A percentile compares a stretch with the other conserved stretches of the same genome.
Conservation (phyloP, 2,329 filamentous ascomycete species). For the Talaromyces rugulosus region DNA sequence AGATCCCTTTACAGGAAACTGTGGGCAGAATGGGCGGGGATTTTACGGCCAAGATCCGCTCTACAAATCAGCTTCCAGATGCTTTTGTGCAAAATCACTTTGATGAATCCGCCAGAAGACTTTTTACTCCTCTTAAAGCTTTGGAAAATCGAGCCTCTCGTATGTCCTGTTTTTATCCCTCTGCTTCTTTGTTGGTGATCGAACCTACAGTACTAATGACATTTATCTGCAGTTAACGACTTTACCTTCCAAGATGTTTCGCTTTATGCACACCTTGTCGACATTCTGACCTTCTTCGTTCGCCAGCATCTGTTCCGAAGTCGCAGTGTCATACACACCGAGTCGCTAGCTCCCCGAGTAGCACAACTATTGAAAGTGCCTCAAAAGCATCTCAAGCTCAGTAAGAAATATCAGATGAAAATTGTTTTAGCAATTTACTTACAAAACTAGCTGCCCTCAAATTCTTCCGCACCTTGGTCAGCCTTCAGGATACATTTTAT, state of each 20-base stretch:
- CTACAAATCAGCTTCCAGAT: conserved; percentile 71
- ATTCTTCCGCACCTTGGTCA: conserved; percentile 84
- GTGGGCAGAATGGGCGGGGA: conserved; percentile 64
- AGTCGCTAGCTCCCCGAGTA: conserved; percentile 73
- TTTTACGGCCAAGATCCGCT: conserved; percentile 60
- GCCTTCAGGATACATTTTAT: conserved; percentile 87
- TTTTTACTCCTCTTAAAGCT: conserved; percentile 83
- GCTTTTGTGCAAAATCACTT: conserved; percentile 86
- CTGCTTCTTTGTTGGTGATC: neutral
- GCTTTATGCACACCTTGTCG: conserved; percentile 86
- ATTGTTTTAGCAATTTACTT: neutral
- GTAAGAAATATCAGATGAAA: conserved; percentile 47
- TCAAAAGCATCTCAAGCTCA: conserved; percentile 89
- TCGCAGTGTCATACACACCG: conserved; percentile 79
- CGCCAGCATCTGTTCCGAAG: conserved; percentile 81
- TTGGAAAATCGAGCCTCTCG: conserved; percentile 61
- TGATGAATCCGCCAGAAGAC: conserved; percentile 73
- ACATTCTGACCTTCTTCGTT: conserved; percentile 91
- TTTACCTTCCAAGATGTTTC: conserved; percentile 80
- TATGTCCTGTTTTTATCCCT: conserved; percentile 30
- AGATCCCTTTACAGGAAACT: conserved; percentile 55
- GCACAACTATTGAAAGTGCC: conserved; percentile 75
- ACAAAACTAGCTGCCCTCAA: conserved; percentile 69
- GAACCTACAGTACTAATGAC: conserved; percentile 10
- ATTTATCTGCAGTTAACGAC: conserved; percentile 52